phyloP scores from a whole-genome alignment of 805 yeast species.

The Candida yuanshanica region DNA sequence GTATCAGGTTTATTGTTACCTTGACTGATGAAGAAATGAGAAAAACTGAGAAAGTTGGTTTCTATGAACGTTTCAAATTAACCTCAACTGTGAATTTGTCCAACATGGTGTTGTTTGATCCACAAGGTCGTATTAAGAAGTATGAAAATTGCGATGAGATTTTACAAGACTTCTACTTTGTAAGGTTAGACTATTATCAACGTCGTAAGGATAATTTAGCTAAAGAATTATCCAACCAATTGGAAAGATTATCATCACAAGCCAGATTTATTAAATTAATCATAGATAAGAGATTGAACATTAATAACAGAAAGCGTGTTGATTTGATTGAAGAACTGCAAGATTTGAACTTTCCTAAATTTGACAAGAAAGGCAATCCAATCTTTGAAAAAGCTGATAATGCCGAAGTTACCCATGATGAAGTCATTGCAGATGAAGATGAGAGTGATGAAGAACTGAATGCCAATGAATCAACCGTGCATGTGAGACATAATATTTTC shows the following conservation, averaged over 20 bases:
- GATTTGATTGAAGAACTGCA: constrained; percentile 59
- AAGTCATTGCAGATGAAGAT: constrained; percentile 33
- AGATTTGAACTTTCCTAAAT: constrained; percentile 64
- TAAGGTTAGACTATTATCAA: constrained; percentile 86
- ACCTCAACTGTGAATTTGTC: constrained; percentile 60
- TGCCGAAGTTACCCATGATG: constrained; percentile 29
- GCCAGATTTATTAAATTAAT: constrained; percentile 90
- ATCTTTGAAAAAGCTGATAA: constrained; percentile 37
- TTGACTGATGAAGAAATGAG: constrained; percentile 78
- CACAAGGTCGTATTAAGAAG: constrained; percentile 78
- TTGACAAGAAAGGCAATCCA: constrained; percentile 65
- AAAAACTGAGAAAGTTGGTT: constrained; percentile 67
- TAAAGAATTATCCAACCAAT: constrained; percentile 61
- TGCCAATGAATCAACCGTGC: constrained; percentile 31
- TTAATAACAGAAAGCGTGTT: constrained; percentile 70
- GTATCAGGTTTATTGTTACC: constrained; percentile 73
- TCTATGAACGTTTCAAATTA: constrained; percentile 79
- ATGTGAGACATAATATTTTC: constrained; percentile 42
- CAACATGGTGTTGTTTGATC: constrained; percentile 95
- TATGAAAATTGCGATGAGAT: constrained; percentile 75
- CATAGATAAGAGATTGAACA: constrained; percentile 62
- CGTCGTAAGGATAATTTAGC: constrained; percentile 80
- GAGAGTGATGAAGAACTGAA: constrained; percentile 36
- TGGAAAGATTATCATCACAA: constrained; percentile 71
- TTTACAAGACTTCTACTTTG: constrained; percentile 74